Conservation (phyloP, 164 flowering plant genomes). For the Magnolia changhungtana region DNA sequence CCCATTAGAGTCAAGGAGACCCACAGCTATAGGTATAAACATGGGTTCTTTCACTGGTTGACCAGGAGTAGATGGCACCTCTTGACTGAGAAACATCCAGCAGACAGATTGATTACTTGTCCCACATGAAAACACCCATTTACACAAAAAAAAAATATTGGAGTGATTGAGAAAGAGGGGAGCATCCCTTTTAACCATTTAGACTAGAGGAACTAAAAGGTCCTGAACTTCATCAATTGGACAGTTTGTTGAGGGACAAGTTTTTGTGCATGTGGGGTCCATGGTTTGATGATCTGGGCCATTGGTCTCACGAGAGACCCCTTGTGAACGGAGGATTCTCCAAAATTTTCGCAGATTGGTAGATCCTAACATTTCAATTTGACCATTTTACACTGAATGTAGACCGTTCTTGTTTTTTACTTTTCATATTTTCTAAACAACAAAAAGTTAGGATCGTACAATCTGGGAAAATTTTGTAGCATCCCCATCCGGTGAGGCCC, state of each 20-base stretch:
- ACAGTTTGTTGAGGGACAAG: neutral
- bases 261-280: neutral
- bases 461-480: too few relatives aligned
- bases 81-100: conserved; percentile 57
- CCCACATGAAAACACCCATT: neutral
- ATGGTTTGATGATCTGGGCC: too few relatives aligned
- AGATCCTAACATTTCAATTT: too few relatives aligned
- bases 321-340: too few relatives aligned
- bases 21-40: conserved; percentile 87
- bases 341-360: too few relatives aligned
- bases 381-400: too few relatives aligned
- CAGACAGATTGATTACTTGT: neutral
- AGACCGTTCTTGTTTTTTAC: too few relatives aligned
- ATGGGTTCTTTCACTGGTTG: conserved; percentile 88
- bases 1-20: conserved; percentile 78
- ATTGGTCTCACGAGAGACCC: too few relatives aligned
- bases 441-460: too few relatives aligned
- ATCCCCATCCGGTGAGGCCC: too few relatives aligned
- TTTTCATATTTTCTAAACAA: too few relatives aligned
- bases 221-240: neutral
- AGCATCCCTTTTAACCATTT: neutral
- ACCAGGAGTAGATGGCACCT: conserved; percentile 86
- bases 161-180: neutral
- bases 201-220: neutral
- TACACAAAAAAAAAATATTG: neutral